A percentile compares a stretch with the other conserved stretches of the same genome.
These are phyloP conservation scores for Silene conica DNA, from an alignment of 148 eudicot species.

Conservation along the genomic window DNA sequence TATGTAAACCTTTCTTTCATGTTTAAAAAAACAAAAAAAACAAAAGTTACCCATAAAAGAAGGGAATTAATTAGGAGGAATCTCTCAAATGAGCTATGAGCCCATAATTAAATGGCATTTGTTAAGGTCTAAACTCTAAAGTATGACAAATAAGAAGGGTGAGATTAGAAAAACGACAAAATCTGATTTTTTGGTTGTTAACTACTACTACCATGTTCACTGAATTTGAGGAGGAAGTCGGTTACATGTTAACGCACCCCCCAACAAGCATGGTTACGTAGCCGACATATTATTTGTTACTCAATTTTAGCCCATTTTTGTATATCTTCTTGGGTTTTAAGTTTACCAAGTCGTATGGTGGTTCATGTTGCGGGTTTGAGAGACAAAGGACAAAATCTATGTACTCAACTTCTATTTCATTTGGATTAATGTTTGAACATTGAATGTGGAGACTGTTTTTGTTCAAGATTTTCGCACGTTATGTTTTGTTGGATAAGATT, in stretches of 20 bases:
- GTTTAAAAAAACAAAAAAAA: too few species aligned
- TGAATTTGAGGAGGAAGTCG: slow-evolving; percentile 11
- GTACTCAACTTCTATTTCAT: slow-evolving; percentile 12
- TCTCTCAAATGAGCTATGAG: neutral
- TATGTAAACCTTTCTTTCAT: too few species aligned
- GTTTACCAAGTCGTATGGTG: slow-evolving; percentile 14
- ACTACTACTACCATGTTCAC: slow-evolving; percentile 2
- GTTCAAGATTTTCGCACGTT: slow-evolving; percentile 11
- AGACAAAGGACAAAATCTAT: slow-evolving; percentile 25
- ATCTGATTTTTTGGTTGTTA: slow-evolving; percentile 1
- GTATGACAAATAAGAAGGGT: neutral
- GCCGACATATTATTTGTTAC: slow-evolving; percentile 23
- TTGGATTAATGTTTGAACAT: neutral
- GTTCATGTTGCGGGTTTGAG: slow-evolving; percentile 15
- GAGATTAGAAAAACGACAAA: neutral
- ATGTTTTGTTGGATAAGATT: slow-evolving; percentile 14
- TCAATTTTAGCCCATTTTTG: slow-evolving; percentile 2
- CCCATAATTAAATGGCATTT: neutral
- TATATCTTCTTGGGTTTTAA: neutral
- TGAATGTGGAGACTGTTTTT: slow-evolving; percentile 17
- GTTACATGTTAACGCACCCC: slow-evolving; percentile 25
- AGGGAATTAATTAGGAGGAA: neutral
- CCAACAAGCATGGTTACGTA: slow-evolving; percentile 22
- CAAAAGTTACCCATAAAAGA: too few species aligned
- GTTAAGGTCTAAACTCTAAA: neutral